Conservation (phyloP, 495 filamentous ascomycete genomes). For the Oidiodendron maius region DNA sequence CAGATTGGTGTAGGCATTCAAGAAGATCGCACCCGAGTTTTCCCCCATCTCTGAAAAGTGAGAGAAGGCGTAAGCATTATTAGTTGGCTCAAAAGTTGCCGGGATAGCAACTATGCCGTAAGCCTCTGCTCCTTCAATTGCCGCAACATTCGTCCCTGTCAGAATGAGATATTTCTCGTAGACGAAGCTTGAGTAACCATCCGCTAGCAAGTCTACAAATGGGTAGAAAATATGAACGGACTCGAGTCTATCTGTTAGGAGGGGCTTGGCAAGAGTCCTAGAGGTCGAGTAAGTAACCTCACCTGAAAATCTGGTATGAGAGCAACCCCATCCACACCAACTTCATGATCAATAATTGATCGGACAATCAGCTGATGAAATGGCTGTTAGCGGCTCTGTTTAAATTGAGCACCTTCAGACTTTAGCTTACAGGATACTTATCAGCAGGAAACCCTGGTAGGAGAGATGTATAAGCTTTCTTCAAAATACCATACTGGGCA, state of each 20-base stretch:
- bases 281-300: not conserved
- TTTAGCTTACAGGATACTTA: too few relatives aligned
- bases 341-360: slow-evolving; percentile 11
- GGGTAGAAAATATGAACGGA: slow-evolving; percentile 12
- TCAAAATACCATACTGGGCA: slow-evolving; percentile 14
- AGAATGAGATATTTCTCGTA: slow-evolving; percentile 9
- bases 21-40: slow-evolving; percentile 8
- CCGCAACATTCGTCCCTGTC: not conserved
- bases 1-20: slow-evolving; percentile 6
- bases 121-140: not conserved
- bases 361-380: slow-evolving; percentile 1
- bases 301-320: slow-evolving; percentile 14
- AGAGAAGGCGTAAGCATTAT: slow-evolving; percentile 14
- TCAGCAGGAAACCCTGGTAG: slow-evolving; percentile 13
- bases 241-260: not conserved
- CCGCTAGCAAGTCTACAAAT: slow-evolving; percentile 17
- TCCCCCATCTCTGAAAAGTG: not conserved
- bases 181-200: slow-evolving; percentile 17
- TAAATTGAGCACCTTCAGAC: too few relatives aligned
- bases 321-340: slow-evolving; percentile 4
- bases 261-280: not conserved
- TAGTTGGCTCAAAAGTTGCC: slow-evolving; percentile 5
- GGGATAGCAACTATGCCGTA: slow-evolving; percentile 6
- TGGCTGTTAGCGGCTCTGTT: too few relatives aligned
- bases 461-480: slow-evolving; percentile 3